phyloP scores from a whole-genome alignment of 805 yeast genomes.

The Nakazawaea populi region DNA sequence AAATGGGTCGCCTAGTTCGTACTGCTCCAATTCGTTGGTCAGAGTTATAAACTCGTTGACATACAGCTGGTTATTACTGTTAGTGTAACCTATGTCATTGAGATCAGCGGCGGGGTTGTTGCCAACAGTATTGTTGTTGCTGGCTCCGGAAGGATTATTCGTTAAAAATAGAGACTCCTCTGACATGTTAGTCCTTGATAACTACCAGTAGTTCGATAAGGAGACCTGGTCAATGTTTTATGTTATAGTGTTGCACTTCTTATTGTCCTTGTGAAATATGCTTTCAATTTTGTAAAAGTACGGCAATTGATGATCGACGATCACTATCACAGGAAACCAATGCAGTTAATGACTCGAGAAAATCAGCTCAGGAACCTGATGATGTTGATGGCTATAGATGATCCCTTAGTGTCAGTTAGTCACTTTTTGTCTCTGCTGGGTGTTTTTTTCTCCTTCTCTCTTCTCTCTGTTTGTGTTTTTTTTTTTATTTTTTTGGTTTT shows the following conservation, averaged over 20 bases:
- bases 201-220: not conserved
- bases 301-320: too few relatives aligned
- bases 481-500: too few relatives aligned
- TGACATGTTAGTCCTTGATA: not conserved
- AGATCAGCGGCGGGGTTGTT: not conserved
- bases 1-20: slow-evolving; percentile 9
- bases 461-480: not conserved
- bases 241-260: not conserved
- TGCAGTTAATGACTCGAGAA: not conserved
- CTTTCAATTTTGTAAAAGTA: too few relatives aligned
- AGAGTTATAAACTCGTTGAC: not conserved
- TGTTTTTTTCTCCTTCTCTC: not conserved
- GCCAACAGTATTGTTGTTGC: not conserved
- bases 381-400: not conserved
- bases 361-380: not conserved
- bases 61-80: not conserved
- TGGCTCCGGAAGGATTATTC: slow-evolving; percentile 2
- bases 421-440: not conserved
- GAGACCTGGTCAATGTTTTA: not conserved
- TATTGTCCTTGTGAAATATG: too few relatives aligned
- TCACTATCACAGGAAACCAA: not conserved
- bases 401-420: not conserved
- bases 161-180: slow-evolving; percentile 7
- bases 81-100: not conserved
- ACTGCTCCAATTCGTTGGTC: slow-evolving; percentile 4